Base-by-base conservation (phyloP, 2,329 filamentous ascomycete species). In the Fusarium camptoceras region DNA sequence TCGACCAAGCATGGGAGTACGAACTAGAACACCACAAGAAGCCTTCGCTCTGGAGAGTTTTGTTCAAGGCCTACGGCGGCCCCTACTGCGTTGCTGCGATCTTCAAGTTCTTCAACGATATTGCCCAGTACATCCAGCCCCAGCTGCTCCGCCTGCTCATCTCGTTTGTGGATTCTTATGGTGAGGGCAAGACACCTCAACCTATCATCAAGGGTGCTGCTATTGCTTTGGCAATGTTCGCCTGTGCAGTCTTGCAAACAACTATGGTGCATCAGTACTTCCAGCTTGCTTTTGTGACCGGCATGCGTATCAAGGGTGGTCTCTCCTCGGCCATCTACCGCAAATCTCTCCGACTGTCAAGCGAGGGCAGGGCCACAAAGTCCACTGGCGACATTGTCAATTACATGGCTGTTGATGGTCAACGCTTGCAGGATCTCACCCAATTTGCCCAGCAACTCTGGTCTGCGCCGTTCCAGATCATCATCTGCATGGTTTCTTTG, bases 301-400 rank as follows among this genome's bases (percentile, higher is more conserved):
- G 96, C 61, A 99, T 99, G 96, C 91, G 93, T 55, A 93, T 99
- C 82, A 98, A 98, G 83, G 92, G 94, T 42, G 91, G 94, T 5
- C 82, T 99, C 67, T 95, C 93, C 9, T 92, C 95, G 3, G 89
- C 94, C 61, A 98, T 99, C 70, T 99, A 99, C 80, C 88, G 91
- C 63, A 99, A 99, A 82, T 92, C 94, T 0, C 86, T 98, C 67
- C 91, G 89, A 69, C 85, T 99, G 20, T 98, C 95, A 8, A 98
- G 97, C 75, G 96, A 99, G 81, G 96, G 96, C 11, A 89, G 95
- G 56, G 88, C 94, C 4, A 82, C 90, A 46, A 98, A 98, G 82
- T 93, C 93, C 1, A 99, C 96, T 0, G 96, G 96, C 60, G 97
- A 99, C 76, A 98, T 99, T 76, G 96, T 99, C 78, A 99, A 99